Evolutionary conservation across 1,139 yeast species (phyloP), one percentile per base, ranked within the genome.

Genomic region (Scheffersomyces stambukii): DNA sequence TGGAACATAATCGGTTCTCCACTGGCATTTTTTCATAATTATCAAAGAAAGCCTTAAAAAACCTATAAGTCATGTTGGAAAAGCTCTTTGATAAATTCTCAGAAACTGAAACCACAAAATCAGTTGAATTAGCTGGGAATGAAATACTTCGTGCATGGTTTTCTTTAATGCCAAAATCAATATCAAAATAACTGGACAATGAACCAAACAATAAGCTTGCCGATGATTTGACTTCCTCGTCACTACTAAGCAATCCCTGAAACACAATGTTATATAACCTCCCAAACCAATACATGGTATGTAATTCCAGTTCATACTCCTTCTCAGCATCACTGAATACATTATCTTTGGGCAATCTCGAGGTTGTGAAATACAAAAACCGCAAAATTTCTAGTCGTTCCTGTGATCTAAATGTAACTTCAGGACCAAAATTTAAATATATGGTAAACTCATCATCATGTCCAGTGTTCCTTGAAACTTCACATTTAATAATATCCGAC

Each of bases 91-190:
- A 72, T 15, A 85, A 56, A 23, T 70, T 67, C n/a, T 64, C 59
- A 3, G 91, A 77, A 6, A 82, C 61, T 0, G 76, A 57, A 4
- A 73, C 71, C 9, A 83, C 75, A 55, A 81, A 81, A 12, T 77
- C 71, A 5, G 80, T 70, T 23, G 79, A 75, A 45, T 82, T 82
- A 23, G 75, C 71, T 1, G 95, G 95, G 41, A 83, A 78, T n/a
- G 80, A 74, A 10, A 81, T 67, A 23, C 75, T 82, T 10, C 72
- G 70, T 1, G 85, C 75, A 31, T 75, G 71, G 20, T 65, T 65
- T 17, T 76, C 62, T 9, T 72, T 68, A 16, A 77, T 67, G 1
- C 84, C 86, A 42, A 79, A 69, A 29, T 77, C 75, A 27, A 85
- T 54, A 8, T 70, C 64, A 51, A 78, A 82, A 23, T 80, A 70